These are phyloP conservation scores for Xylariaceae sp. DNA, from an alignment of 2,329 filamentous ascomycete genomes.

Conservation along the genomic window DNA sequence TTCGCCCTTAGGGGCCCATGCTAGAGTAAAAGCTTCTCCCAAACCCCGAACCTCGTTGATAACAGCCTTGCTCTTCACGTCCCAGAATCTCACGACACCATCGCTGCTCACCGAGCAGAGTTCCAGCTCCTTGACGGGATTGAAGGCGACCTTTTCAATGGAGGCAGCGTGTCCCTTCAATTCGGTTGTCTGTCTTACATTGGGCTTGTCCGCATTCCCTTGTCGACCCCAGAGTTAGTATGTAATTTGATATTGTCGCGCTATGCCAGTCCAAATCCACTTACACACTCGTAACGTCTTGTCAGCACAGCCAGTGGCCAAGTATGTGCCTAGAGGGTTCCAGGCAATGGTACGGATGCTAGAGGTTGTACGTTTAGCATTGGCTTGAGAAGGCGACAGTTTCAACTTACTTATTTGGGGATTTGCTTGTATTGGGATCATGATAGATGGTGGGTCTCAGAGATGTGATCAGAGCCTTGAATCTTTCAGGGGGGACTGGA, in stretches of 20 bases:
- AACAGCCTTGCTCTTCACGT: conserved; percentile 68
- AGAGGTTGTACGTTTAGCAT: not conserved
- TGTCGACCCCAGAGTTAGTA: conserved; percentile 4
- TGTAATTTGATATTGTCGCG: too few species aligned
- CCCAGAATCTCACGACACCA: conserved; percentile 75
- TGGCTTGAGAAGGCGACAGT: not conserved
- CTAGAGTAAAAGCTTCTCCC: conserved; percentile 65
- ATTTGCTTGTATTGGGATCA: conserved; percentile 28
- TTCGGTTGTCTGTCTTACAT: conserved; percentile 71
- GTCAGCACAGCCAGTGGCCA: conserved; percentile 75
- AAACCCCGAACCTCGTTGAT: conserved; percentile 65
- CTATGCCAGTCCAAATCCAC: too few species aligned
- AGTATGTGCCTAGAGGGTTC: conserved; percentile 79
- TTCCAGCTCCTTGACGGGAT: conserved; percentile 72
- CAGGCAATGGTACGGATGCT: conserved; percentile 79
- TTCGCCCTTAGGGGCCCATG: conserved; percentile 69
- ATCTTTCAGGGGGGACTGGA: conserved; percentile 32
- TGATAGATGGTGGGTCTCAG: conserved; percentile 32
- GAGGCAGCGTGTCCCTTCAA: conserved; percentile 62
- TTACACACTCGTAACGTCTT: conserved; percentile 69
- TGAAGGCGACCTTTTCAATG: conserved; percentile 75
- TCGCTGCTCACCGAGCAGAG: conserved; percentile 71
- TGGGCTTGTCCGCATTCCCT: conserved; percentile 74
- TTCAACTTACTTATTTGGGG: conserved; percentile 27
- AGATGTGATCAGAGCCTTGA: conserved; percentile 30